Base-by-base conservation (phyloP, 1,284 basidiomycete species). In the Cryptococcus sp. region DNA sequence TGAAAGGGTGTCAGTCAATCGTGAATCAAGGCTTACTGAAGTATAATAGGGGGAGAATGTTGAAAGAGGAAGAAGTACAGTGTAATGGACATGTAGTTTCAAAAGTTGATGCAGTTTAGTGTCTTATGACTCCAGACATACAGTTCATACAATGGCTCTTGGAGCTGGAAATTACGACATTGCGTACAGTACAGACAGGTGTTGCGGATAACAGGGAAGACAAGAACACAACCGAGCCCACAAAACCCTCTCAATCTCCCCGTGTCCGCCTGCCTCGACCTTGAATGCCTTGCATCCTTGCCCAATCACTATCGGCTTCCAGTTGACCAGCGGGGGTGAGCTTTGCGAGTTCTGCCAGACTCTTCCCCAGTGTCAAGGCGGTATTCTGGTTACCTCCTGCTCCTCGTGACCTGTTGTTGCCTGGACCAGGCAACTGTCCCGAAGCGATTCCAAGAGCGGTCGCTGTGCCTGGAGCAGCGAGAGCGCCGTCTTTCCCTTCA, bases 271-370 rank as follows among this genome's bases (percentile, higher is more conserved):
- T 66, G 10, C 72, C 69, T 31, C 75, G 58, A 7, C 73, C 71
- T 23, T 62, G 61, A 15, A 59, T 62, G 10, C 73, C 76, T 60
- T 78, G 72, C 53, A 78, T 76, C 52, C 78, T 71, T 10, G 74
- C 76, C 73, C 74, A 78, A 58, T 78, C 78, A 60, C 70, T 74
- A 40, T 77, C 76, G 48, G 71, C 69, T 62, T 77, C 76, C 27
- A 78, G 50, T 60, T 77, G 68, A 42, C 64, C 70, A 25, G 76
- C 76, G 47, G 70, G 67, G 44, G 75, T 75, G 74, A 78, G 76
- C 64, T 74, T 72, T 56, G 72, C 73, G 64, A 75, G 62, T 54
- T 73, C 72, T 46, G 75, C 75, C 55, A 79, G 56, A 59, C 72
- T 73, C 69, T 76, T 78, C 39, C 77, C 78, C 20, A 78, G 57